Evolutionary conservation across 768 basidiomycete genomes (phyloP).

Genomic region (Boletus sensibilis): DNA sequence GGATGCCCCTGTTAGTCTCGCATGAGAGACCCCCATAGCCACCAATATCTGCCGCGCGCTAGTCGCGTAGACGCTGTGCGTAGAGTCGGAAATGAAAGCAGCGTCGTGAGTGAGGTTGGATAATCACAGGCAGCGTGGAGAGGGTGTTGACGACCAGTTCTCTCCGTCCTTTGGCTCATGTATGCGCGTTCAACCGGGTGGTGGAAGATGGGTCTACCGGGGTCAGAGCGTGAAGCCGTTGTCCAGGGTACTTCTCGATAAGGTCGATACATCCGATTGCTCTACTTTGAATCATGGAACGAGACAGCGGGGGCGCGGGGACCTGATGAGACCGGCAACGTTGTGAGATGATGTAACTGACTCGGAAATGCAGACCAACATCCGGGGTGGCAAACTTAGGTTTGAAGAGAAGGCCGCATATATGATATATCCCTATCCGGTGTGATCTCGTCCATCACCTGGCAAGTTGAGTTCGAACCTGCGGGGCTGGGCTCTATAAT

Average conservation of each 20-base stretch:
- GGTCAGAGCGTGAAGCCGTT: background rate
- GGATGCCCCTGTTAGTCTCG: conserved; percentile 16
- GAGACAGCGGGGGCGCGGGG: background rate
- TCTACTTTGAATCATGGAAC: background rate
- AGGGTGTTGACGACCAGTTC: background rate
- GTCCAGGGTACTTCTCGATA: conserved; percentile 2
- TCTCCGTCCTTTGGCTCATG: background rate
- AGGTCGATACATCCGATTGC: background rate
- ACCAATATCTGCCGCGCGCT: conserved; percentile 1
- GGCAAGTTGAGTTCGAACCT: background rate
- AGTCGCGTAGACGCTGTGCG: conserved; percentile 1
- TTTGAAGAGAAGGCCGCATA: conserved; percentile 6
- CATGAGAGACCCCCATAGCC: background rate
- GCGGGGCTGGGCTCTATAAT: conserved; percentile 3
- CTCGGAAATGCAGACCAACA: conserved; percentile 1
- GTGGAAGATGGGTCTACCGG: background rate
- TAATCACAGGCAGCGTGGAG: background rate
- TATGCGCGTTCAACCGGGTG: background rate
- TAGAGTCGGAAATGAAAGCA: conserved; percentile 24
- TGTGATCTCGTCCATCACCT: background rate
- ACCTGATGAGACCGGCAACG: background rate
- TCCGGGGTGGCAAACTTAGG: conserved; percentile 7
- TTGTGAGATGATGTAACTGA: background rate
- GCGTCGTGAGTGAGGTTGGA: conserved; percentile 1
- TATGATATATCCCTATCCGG: background rate